phyloP scores from a whole-genome alignment of 495 filamentous ascomycete species.

The Terfezia claveryi region DNA sequence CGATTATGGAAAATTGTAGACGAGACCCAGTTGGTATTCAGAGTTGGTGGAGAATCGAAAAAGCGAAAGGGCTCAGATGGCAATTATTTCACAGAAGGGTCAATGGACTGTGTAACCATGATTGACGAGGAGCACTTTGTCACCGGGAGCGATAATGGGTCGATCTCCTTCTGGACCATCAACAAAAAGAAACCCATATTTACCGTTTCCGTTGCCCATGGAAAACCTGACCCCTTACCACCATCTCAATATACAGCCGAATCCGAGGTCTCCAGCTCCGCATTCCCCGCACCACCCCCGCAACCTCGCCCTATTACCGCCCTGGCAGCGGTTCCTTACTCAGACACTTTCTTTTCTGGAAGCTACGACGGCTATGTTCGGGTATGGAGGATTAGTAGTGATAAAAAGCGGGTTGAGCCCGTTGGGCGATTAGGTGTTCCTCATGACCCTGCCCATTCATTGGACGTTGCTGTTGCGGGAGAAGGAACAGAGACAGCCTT shows the following conservation, averaged over 20 bases:
- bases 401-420: constrained; percentile 56
- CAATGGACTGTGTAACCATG: constrained; percentile 72
- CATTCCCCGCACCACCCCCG: constrained; percentile 32
- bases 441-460: constrained; percentile 2
- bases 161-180: constrained; percentile 61
- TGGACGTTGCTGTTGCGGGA: neutral
- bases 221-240: constrained; percentile 44
- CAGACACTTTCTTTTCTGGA: constrained; percentile 67
- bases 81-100: constrained; percentile 39
- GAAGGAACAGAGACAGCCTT: neutral
- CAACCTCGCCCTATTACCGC: constrained; percentile 81
- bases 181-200: constrained; percentile 91
- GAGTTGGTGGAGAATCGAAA: constrained; percentile 43
- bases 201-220: constrained; percentile 60
- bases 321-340: constrained; percentile 60
- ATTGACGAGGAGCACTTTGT: constrained; percentile 79
- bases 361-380: constrained; percentile 83
- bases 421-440: constrained; percentile 40
- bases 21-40: constrained; percentile 84
- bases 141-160: constrained; percentile 78
- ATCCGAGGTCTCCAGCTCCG: constrained; percentile 29
- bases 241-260: constrained; percentile 51
- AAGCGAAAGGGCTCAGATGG: constrained; percentile 13
- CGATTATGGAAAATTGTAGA: constrained; percentile 92
- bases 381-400: constrained; percentile 62